A percentile compares a stretch with the other conserved stretches of the same genome.
These are phyloP conservation scores for Macadamia tetraphylla DNA, from an alignment of 164 flowering plant species.

Conservation along the genomic window DNA sequence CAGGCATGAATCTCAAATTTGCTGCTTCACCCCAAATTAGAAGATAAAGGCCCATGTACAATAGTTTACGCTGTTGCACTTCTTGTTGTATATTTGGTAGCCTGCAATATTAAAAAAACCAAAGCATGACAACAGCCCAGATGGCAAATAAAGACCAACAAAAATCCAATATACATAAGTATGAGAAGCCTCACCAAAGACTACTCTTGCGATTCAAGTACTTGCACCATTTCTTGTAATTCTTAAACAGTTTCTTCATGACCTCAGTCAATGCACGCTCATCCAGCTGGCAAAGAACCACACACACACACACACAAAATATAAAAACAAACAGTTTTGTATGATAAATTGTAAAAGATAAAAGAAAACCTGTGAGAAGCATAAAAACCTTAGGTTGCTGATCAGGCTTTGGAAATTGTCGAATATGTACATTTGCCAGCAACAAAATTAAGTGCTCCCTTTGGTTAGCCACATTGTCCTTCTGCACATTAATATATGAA, in stretches of 20 bases:
- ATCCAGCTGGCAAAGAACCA: conserved; percentile 60
- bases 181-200: conserved; percentile 66
- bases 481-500: conserved; percentile 39
- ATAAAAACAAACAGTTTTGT: background rate
- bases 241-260: conserved; percentile 97
- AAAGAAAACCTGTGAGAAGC: no score
- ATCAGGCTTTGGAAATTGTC: conserved; percentile 89
- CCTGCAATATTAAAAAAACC: conserved; percentile 37
- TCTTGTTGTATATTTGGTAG: conserved; percentile 96
- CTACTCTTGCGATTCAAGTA: conserved; percentile 93
- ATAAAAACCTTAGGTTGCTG: conserved; percentile 82
- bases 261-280: conserved; percentile 90
- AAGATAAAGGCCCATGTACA: conserved; percentile 94
- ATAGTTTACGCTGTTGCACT: conserved; percentile 88
- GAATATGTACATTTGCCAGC: conserved; percentile 93
- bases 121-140: background rate
- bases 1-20: conserved; percentile 97
- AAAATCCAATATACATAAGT: no score
- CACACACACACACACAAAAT: background rate
- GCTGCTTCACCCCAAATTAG: conserved; percentile 99
- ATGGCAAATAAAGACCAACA: no score
- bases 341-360: background rate
- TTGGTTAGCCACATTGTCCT: conserved; percentile 95
- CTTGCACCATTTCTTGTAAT: conserved; percentile 97
- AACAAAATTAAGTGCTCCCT: conserved; percentile 95